Conservation (phyloP, 73 alveolate genomes). For the Paramecium sexaurelia region DNA sequence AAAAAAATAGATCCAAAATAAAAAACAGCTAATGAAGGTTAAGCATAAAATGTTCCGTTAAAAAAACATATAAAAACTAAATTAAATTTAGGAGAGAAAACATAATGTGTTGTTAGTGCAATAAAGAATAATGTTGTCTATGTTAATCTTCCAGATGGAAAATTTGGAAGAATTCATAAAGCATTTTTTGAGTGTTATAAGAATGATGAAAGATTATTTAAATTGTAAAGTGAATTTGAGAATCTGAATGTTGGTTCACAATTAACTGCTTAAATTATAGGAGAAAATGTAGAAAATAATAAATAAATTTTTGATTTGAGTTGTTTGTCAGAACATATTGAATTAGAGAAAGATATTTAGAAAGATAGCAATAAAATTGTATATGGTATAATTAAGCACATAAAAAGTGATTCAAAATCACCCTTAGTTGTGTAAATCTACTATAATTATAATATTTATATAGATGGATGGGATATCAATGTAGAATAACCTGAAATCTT, state of each 20-base stretch:
- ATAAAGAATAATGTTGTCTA: constrained; percentile 25
- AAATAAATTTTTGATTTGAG: constrained; percentile 22
- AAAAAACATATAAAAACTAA: neutral
- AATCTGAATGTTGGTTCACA: constrained; percentile 28
- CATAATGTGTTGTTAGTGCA: constrained; percentile 24
- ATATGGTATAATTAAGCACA: neutral
- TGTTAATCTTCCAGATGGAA: constrained; percentile 50
- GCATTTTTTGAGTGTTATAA: neutral
- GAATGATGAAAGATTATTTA: neutral
- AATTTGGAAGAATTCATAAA: constrained; percentile 45
- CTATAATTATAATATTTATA: neutral
- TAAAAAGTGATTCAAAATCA: neutral
- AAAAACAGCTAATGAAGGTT: neutral
- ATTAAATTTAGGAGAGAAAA: neutral
- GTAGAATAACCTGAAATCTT: neutral
- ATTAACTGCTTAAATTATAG: neutral
- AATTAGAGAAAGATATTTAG: neutral
- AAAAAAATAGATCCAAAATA: constrained; percentile 21
- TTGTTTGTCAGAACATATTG: neutral
- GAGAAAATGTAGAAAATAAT: constrained; percentile 29
- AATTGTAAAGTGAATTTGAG: constrained; percentile 41
- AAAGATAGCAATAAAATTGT: constrained; percentile 20
- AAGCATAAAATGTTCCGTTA: neutral
- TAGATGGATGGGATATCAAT: constrained; percentile 44
- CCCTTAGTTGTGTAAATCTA: neutral